Evolutionary conservation across 140 eudicot species (phyloP), one percentile per base, ranked within the genome.

Genomic region (Oenanthe javanica): DNA sequence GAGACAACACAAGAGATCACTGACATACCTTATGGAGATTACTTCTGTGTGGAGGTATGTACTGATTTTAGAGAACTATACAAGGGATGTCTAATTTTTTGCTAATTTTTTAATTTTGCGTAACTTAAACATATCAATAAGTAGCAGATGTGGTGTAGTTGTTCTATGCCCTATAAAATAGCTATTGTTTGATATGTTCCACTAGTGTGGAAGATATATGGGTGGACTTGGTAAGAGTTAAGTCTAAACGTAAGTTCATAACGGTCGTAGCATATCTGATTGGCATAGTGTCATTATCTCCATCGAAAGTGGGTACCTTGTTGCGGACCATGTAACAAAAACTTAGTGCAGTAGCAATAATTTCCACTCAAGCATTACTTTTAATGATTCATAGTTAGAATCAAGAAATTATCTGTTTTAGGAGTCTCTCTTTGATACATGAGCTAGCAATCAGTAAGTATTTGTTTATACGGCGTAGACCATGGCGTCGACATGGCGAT

Each of bases 21-120:
- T 88, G 98, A 92, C 83, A 97, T 94, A 57, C 98, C 97, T 64
- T 94, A 90, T 76, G 98, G 89, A 77, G 98, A 94, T 86, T 94
- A 94, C 90, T 94, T 94, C 85, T 64, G 82, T 2, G 98, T 94
- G 77, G 96, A 94, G 98, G 98, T 92, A 90, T 81, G 79, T 42
- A 10, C 80, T 73, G 5, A 52, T 0, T 63, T 19, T 61, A 16
- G 4, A 14, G 49, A 36, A 7, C 2, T 6, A 40, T 5, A 42
- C 5, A 42, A 16, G 18, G 14, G 1, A 16, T 71, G 0, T 1
- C 6, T 42, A 16, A 14, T 31, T 71, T 25, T 16, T 36, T 69
- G 45, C 27, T 19, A 5, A 16, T 61, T 6, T 61, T 3, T 6
- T 61, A n/a, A n/a, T n/a, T 61, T 61, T 61, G 59, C 59, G 4